Conservation (phyloP, 495 filamentous ascomycete species). For the Aspergillus haitiensis region DNA sequence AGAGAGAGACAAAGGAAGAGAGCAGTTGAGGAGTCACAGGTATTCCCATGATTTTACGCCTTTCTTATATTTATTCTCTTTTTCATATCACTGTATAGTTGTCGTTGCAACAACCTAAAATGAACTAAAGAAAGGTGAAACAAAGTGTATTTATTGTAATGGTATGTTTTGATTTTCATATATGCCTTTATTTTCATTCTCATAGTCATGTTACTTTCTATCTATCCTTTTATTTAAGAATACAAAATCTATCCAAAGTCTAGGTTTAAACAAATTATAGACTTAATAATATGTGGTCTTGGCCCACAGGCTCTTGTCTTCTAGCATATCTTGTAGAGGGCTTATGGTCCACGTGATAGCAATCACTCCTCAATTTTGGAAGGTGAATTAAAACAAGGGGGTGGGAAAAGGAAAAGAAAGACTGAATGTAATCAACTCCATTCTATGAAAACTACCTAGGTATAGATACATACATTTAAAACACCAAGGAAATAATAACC, state of each 20-base stretch:
- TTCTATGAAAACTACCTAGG: neutral
- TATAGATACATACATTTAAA: conserved; percentile 2
- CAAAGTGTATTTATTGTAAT: neutral
- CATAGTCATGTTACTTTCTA: too few relatives aligned
- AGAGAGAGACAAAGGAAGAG: neutral
- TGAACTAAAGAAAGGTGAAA: neutral
- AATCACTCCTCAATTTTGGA: neutral
- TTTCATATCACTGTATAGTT: neutral
- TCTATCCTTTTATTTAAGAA: too few relatives aligned
- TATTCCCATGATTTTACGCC: neutral
- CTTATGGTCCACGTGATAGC: conserved; percentile 16
- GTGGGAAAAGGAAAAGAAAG: neutral
- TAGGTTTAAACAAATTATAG: neutral
- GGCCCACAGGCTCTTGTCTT: neutral
- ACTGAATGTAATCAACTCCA: conserved; percentile 12
- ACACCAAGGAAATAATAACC: conserved; percentile 8
- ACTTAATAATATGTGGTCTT: neutral
- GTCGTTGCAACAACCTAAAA: neutral
- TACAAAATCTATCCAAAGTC: neutral
- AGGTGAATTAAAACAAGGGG: neutral
- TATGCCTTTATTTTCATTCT: too few relatives aligned
- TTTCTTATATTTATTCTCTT: neutral
- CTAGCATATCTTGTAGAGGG: conserved; percentile 14
- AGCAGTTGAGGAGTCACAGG: neutral
- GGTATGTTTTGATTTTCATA: neutral